These are phyloP conservation scores for Bolboschoenoplectus hybrid DNA, from an alignment of 202 grass and related monocot species.

Conservation along the genomic window DNA sequence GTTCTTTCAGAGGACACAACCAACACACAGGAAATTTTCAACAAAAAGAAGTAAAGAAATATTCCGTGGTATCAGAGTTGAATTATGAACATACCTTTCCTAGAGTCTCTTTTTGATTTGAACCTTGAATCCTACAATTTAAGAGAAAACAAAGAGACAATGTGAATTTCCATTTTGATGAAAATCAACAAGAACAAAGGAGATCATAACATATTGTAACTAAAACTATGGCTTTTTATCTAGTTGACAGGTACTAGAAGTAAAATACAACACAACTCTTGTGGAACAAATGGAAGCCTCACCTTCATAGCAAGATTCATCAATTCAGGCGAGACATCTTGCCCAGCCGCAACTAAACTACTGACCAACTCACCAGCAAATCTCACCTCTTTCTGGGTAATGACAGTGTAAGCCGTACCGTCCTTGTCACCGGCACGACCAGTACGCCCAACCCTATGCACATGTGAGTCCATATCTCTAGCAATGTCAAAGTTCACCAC, in stretches of 20 bases:
- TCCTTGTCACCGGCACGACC: conserved; percentile 98
- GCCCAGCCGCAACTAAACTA: conserved; percentile 87
- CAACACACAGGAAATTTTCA: conserved; percentile 16
- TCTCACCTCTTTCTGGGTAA: conserved; percentile 83
- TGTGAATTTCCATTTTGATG: neutral
- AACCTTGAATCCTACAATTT: conserved; percentile 87
- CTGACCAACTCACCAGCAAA: conserved; percentile 95
- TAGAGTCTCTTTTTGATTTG: conserved; percentile 87
- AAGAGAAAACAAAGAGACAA: conserved; percentile 17
- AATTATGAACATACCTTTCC: conserved; percentile 63
- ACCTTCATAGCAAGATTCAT: conserved; percentile 99
- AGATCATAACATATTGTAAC: neutral
- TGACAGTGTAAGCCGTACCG: conserved; percentile 88
- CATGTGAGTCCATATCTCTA: conserved; percentile 99
- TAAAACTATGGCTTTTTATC: neutral
- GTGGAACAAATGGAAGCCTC: conserved; percentile 39
- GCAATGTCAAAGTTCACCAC: conserved; percentile 98
- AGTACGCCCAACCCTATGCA: conserved; percentile 93
- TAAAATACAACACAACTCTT: neutral
- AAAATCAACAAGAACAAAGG: neutral
- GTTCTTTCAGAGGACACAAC: conserved; percentile 20
- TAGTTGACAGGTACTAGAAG: neutral
- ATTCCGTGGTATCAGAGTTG: neutral
- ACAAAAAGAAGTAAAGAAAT: neutral
- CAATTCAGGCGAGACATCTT: conserved; percentile 76